These are phyloP conservation scores for Ophiognomonia clavigignenti-juglandacearum DNA, from an alignment of 2,329 filamentous ascomycete genomes.

Conservation along the genomic window DNA sequence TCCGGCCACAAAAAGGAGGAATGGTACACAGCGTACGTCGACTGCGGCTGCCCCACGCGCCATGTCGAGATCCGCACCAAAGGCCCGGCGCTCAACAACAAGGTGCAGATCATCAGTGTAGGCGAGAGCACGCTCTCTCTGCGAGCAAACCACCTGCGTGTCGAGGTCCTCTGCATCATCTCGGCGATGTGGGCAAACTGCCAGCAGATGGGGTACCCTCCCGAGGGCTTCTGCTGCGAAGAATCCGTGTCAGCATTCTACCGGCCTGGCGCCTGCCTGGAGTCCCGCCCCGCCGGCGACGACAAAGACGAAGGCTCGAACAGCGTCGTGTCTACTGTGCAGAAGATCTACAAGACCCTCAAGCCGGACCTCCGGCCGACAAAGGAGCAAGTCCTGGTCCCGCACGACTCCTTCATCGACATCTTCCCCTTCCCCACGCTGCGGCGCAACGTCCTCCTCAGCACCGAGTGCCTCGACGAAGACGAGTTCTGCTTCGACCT, in stretches of 20 bases:
- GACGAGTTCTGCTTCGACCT: slow-evolving; percentile 21
- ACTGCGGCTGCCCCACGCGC: slow-evolving; percentile 15
- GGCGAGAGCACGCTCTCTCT: slow-evolving; percentile 11
- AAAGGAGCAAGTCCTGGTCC: slow-evolving; percentile 18
- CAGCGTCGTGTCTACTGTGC: slow-evolving; percentile 16
- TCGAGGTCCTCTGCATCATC: slow-evolving; percentile 23
- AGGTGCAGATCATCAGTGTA: slow-evolving; percentile 14
- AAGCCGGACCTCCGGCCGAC: slow-evolving; percentile 22
- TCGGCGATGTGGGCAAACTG: slow-evolving; percentile 19
- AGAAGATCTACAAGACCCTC: slow-evolving; percentile 20
- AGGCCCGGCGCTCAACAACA: not conserved
- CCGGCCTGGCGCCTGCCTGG: slow-evolving; percentile 9
- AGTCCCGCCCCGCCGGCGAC: not conserved
- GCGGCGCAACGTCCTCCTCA: slow-evolving; percentile 19
- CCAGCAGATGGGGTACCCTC: slow-evolving; percentile 21
- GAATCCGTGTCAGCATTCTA: slow-evolving; percentile 25
- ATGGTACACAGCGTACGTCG: slow-evolving; percentile 1
- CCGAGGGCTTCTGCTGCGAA: slow-evolving; percentile 21
- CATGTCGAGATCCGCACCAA: slow-evolving; percentile 14
- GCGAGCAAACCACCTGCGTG: slow-evolving; percentile 22
- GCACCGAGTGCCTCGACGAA: slow-evolving; percentile 15
- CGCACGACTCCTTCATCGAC: slow-evolving; percentile 22
- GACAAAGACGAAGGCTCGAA: slow-evolving; percentile 5
- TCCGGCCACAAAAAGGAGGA: not conserved
- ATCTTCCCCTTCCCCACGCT: slow-evolving; percentile 23